Conservation (phyloP, 2,329 filamentous ascomycete genomes). For the Colletotrichum liaoningense region DNA sequence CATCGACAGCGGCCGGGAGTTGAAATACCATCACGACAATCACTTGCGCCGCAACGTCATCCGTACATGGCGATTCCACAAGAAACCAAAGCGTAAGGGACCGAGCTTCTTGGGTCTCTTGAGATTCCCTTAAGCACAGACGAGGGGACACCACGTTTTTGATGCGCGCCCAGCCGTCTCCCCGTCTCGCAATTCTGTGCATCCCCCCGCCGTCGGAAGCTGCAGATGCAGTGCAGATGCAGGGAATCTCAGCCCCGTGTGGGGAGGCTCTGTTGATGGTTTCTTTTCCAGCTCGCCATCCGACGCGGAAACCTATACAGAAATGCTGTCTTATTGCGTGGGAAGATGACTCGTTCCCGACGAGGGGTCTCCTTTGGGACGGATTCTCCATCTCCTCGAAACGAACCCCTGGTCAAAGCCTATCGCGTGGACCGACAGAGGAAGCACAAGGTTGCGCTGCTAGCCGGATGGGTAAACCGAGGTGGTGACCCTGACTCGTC, state of each 20-base stretch:
- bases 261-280: conserved; percentile 6
- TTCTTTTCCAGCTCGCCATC: conserved; percentile 18
- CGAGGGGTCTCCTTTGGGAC: conserved; percentile 5
- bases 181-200: neutral
- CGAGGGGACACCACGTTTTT: conserved; percentile 24
- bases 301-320: neutral
- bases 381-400: conserved; percentile 22
- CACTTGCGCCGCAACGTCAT: conserved; percentile 17
- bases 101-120: neutral
- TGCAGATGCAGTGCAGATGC: neutral
- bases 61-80: conserved; percentile 24
- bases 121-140: neutral
- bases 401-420: conserved; percentile 28
- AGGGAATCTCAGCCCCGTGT: conserved; percentile 16
- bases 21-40: conserved; percentile 32
- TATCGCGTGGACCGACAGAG: neutral
- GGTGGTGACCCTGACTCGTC: conserved; percentile 20
- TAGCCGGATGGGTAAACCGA: conserved; percentile 23
- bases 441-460: neutral
- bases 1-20: conserved; percentile 29
- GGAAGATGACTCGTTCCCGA: conserved; percentile 16
- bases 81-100: neutral
- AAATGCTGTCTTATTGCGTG: conserved; percentile 4
- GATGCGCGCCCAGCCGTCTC: conserved; percentile 7
- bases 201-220: neutral